Conservation (phyloP, 2,329 filamentous ascomycete genomes). For the Rhinocladiella mackenziei region DNA sequence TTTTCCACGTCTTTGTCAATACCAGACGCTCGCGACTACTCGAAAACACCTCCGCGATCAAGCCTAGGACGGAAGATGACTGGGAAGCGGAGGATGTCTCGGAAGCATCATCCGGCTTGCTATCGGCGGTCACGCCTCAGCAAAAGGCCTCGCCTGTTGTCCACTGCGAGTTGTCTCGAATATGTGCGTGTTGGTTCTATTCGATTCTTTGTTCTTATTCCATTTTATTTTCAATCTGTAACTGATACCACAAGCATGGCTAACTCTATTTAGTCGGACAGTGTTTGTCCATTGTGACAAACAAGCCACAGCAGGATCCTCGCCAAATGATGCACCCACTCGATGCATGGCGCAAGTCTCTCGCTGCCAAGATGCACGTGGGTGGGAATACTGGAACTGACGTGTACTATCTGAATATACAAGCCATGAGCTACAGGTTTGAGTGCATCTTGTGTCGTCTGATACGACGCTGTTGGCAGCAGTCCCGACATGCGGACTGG, state of each 20-base stretch:
- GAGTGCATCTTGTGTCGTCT: conserved; percentile 30
- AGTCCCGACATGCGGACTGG: conserved; percentile 26
- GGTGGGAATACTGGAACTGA: conserved; percentile 27
- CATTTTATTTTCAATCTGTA: conserved; percentile 11
- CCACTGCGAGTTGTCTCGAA: conserved; percentile 28
- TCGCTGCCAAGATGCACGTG: conserved; percentile 29
- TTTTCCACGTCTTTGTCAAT: conserved; percentile 30
- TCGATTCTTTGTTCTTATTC: conserved; percentile 13
- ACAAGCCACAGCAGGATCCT: conserved; percentile 28
- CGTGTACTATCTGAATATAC: conserved; percentile 29
- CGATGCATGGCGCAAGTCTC: conserved; percentile 28
- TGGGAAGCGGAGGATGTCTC: conserved; percentile 28
- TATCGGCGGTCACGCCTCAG: conserved; percentile 27
- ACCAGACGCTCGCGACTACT: conserved; percentile 26
- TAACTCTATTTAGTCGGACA: conserved; percentile 28
- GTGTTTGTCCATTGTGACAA: conserved; percentile 26
- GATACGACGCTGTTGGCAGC: conserved; percentile 27
- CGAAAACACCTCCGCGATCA: conserved; percentile 26
- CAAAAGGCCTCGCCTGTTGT: conserved; percentile 27
- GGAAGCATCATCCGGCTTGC: conserved; percentile 22
- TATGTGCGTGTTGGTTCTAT: conserved; percentile 26
- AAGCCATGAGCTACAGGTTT: conserved; percentile 30
- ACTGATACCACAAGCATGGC: conserved; percentile 20
- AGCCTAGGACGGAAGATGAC: conserved; percentile 30
- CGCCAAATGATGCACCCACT: conserved; percentile 28